A percentile compares a stretch with the other conserved stretches of the same genome.
These are phyloP conservation scores for Pelargonium fulgidum DNA, from an alignment of 441 rosid species.

Conservation along the genomic window DNA sequence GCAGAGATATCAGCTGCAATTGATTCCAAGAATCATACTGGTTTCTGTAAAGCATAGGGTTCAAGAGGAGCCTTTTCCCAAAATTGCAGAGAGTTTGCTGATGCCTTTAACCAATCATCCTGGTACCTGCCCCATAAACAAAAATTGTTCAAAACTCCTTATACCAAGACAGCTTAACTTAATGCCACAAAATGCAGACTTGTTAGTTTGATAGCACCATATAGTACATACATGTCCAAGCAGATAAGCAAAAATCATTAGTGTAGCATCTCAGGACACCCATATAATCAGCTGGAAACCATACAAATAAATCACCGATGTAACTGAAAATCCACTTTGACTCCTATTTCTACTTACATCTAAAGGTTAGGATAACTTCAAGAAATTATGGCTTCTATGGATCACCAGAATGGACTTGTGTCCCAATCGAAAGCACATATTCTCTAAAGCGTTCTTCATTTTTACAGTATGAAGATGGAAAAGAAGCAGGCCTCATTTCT, in stretches of 20 bases:
- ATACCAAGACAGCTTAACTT: conserved; percentile 15
- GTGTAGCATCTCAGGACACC: not conserved
- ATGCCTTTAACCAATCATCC: conserved; percentile 98
- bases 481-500: not conserved
- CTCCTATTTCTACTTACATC: not conserved
- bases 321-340: not conserved
- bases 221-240: not conserved
- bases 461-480: not conserved
- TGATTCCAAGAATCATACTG: conserved; percentile 43
- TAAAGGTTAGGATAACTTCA: not conserved
- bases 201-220: not conserved
- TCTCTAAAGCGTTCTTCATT: not conserved
- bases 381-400: not conserved
- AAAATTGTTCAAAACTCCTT: too few relatives aligned
- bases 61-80: conserved; percentile 99
- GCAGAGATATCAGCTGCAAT: conserved; percentile 5
- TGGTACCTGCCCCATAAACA: conserved; percentile 62
- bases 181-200: conserved; percentile 4
- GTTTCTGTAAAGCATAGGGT: conserved; percentile 85
- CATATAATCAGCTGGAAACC: not conserved
- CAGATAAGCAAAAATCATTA: not conserved
- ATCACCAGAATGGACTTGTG: not conserved
- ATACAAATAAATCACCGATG: not conserved
- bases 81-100: conserved; percentile 70
- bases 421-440: not conserved